Evolutionary conservation across 805 yeast species (phyloP).

Genomic region (Saccharomycopsis fermentans): DNA sequence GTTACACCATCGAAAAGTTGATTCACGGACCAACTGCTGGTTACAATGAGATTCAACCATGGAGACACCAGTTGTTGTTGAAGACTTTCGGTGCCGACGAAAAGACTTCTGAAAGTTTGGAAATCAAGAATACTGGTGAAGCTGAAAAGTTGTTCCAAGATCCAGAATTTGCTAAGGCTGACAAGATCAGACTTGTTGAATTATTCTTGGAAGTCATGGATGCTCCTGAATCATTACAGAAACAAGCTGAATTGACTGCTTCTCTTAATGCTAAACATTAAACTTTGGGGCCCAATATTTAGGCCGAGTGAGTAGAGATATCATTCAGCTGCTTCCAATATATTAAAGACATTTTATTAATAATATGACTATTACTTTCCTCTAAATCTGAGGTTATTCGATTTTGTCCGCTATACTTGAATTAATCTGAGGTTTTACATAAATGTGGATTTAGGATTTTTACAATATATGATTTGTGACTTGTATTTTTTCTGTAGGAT

Average conservation of each 20-base stretch:
- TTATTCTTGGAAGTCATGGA: slow-evolving; percentile 49
- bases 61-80: slow-evolving; percentile 42
- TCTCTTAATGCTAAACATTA: slow-evolving; percentile 26
- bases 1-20: slow-evolving; percentile 57
- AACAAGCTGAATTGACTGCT: slow-evolving; percentile 57
- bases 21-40: slow-evolving; percentile 45
- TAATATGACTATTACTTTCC: no score
- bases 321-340: no score
- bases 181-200: slow-evolving; percentile 44
- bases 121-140: slow-evolving; percentile 40
- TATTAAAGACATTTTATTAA: no score
- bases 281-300: no score
- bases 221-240: slow-evolving; percentile 52
- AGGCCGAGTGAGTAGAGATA: no score
- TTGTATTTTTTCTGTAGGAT: no score
- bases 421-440: no score
- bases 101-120: slow-evolving; percentile 31
- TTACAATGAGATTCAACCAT: slow-evolving; percentile 53
- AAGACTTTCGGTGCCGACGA: slow-evolving; percentile 47
- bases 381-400: no score
- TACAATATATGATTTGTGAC: no score
- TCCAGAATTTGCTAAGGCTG: slow-evolving; percentile 30
- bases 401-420: no score
- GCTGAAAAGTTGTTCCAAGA: slow-evolving; percentile 34
- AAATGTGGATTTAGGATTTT: no score